Evolutionary conservation across 2,329 filamentous ascomycete genomes (phyloP).

Genomic region (Graphiopsis chlorocephala): DNA sequence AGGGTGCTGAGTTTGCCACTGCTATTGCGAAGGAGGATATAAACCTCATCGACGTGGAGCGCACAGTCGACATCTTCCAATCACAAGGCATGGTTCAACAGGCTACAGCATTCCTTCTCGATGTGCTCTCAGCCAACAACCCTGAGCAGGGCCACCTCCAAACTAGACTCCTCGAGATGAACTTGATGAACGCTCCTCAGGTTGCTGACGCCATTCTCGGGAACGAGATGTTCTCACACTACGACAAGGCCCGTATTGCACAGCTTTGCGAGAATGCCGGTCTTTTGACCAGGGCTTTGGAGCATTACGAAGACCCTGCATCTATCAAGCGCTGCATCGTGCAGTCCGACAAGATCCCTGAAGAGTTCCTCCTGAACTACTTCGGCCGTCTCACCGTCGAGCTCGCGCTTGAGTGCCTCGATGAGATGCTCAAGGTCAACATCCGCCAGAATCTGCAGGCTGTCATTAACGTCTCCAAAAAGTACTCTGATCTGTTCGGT

Average conservation of each 20-base stretch:
- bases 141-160: conserved; percentile 92
- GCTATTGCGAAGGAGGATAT: conserved; percentile 84
- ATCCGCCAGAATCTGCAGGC: conserved; percentile 95
- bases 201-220: conserved; percentile 96
- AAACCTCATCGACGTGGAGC: conserved; percentile 86
- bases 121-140: conserved; percentile 90
- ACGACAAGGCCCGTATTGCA: conserved; percentile 86
- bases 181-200: conserved; percentile 91
- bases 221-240: conserved; percentile 98
- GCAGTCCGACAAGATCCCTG: conserved; percentile 80
- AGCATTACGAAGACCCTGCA: conserved; percentile 89
- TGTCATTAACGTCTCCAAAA: conserved; percentile 93
- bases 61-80: conserved; percentile 96
- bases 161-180: conserved; percentile 96
- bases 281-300: conserved; percentile 67
- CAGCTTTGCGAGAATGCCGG: conserved; percentile 91
- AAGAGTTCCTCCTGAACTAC: conserved; percentile 88
- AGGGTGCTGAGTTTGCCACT: conserved; percentile 92
- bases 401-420: conserved; percentile 87
- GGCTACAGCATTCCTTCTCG: conserved; percentile 94
- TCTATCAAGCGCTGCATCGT: conserved; percentile 87
- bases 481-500: conserved; percentile 93
- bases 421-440: conserved; percentile 94
- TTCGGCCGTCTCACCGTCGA: conserved; percentile 95
- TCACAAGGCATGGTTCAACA: conserved; percentile 97